These are phyloP conservation scores for Pseudoscleropodium purum DNA, from an alignment of 225 moss, liverwort and hornwort species.

Conservation along the genomic window DNA sequence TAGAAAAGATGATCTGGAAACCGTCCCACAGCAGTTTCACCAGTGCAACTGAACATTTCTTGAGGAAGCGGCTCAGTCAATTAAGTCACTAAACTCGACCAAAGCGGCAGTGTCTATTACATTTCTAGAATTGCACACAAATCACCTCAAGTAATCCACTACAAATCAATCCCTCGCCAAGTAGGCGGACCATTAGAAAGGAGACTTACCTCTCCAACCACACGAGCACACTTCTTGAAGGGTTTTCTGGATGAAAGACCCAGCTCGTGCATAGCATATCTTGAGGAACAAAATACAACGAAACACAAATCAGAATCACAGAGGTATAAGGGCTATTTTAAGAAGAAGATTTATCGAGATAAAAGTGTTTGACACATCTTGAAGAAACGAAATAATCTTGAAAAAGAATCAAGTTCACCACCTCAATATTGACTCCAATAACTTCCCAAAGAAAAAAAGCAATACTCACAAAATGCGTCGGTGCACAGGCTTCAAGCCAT, in stretches of 20 bases:
- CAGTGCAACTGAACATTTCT: background rate
- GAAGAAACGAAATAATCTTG: background rate
- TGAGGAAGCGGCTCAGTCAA: background rate
- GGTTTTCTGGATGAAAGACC: conserved; percentile 85
- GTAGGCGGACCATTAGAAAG: background rate
- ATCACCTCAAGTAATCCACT: background rate
- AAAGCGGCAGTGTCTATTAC: background rate
- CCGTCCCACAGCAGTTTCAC: background rate
- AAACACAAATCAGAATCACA: background rate
- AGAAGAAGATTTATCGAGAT: background rate
- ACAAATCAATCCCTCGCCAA: background rate
- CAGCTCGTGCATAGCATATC: conserved; percentile 96
- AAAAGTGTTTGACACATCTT: background rate
- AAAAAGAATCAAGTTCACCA: background rate
- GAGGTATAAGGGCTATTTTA: background rate
- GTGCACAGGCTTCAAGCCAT: conserved; percentile 96
- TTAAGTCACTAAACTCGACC: background rate
- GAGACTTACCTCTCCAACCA: conserved; percentile 78
- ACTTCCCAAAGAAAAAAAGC: background rate
- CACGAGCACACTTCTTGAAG: conserved; percentile 96
- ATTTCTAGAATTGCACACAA: background rate
- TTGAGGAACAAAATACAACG: conserved; percentile 9
- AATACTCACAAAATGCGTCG: conserved; percentile 84
- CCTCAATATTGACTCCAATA: background rate
- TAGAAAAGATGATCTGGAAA: background rate